A percentile compares a stretch with the other conserved stretches of the same genome.
Conservation (phyloP, 2,329 filamentous ascomycete genomes). For the Drechslerella coelobrocha region DNA sequence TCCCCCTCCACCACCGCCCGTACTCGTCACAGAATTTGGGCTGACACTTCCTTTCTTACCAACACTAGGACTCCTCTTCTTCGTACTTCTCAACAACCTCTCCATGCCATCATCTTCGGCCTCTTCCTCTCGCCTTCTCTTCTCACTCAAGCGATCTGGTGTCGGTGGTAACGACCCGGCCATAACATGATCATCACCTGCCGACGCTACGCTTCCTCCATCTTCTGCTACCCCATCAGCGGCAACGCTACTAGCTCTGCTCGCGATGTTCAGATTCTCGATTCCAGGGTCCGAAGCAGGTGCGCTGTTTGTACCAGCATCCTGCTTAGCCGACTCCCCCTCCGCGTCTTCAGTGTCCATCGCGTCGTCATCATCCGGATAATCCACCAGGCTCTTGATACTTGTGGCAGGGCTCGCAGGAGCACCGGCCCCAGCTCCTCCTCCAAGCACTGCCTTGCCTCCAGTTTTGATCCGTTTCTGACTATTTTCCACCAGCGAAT, state of each 20-base stretch:
- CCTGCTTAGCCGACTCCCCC: constrained; percentile 54
- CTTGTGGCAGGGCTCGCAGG: constrained; percentile 70
- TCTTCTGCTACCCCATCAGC: constrained; percentile 8
- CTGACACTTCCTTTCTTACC: constrained; percentile 28
- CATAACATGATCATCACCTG: constrained; percentile 49
- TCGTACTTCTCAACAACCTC: constrained; percentile 68
- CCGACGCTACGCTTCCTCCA: constrained; percentile 13
- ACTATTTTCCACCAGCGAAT: constrained; percentile 58
- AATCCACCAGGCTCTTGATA: constrained; percentile 82
- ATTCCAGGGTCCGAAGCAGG: constrained; percentile 27
- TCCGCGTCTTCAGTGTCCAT: constrained; percentile 67
- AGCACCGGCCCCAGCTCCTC: constrained; percentile 57
- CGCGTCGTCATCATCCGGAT: constrained; percentile 81
- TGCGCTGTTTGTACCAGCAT: constrained; percentile 55
- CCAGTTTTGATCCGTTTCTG: constrained; percentile 54
- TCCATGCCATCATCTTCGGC: constrained; percentile 92
- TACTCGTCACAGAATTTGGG: not conserved
- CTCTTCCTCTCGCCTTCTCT: constrained; percentile 76
- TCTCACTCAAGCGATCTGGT: constrained; percentile 82
- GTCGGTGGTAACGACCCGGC: constrained; percentile 60
- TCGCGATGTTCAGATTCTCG: constrained; percentile 41
- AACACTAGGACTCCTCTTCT: constrained; percentile 41
- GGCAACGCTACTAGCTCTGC: constrained; percentile 32
- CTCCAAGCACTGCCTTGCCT: constrained; percentile 55
- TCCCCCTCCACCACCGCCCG: constrained; percentile 32